Evolutionary conservation across 169 alveolate species (phyloP).

Genomic region (Plasmodium chabaudi): DNA sequence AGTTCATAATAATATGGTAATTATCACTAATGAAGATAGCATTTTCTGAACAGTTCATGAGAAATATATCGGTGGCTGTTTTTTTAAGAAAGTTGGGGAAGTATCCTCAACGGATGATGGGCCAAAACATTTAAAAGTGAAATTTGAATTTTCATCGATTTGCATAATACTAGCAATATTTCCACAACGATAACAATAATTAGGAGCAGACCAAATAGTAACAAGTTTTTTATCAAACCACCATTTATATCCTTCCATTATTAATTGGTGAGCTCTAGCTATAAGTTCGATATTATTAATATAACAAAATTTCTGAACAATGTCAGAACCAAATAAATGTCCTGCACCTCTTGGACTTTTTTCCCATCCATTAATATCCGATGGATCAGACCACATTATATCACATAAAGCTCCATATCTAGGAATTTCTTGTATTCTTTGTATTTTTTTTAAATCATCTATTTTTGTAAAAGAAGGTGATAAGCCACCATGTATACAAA

Average conservation of each 20-base stretch:
- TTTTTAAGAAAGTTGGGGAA: background rate
- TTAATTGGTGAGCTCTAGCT: slow-evolving; percentile 99
- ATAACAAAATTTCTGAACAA: slow-evolving; percentile 94
- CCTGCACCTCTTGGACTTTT: slow-evolving; percentile 99
- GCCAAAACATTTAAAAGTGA: slow-evolving; percentile 46
- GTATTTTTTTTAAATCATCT: slow-evolving; percentile 95
- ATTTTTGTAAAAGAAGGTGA: slow-evolving; percentile 95
- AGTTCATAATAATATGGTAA: no score
- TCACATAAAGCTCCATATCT: slow-evolving; percentile 99
- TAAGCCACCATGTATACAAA: slow-evolving; percentile 99
- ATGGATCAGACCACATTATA: slow-evolving; percentile 99
- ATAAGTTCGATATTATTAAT: slow-evolving; percentile 95
- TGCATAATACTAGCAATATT: slow-evolving; percentile 98
- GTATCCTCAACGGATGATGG: slow-evolving; percentile 22
- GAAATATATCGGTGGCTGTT: slow-evolving; percentile 51
- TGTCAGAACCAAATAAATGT: slow-evolving; percentile 98
- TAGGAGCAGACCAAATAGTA: slow-evolving; percentile 99
- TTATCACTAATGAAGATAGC: no score
- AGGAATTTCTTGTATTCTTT: slow-evolving; percentile 86
- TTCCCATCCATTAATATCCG: slow-evolving; percentile 90
- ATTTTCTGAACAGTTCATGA: background rate
- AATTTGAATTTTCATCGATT: slow-evolving; percentile 91
- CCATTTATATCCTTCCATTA: slow-evolving; percentile 99
- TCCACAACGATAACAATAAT: slow-evolving; percentile 99
- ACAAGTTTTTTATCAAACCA: slow-evolving; percentile 94